Conservation (phyloP, 208 protist species). For the Blastocrithidia nonstop region DNA sequence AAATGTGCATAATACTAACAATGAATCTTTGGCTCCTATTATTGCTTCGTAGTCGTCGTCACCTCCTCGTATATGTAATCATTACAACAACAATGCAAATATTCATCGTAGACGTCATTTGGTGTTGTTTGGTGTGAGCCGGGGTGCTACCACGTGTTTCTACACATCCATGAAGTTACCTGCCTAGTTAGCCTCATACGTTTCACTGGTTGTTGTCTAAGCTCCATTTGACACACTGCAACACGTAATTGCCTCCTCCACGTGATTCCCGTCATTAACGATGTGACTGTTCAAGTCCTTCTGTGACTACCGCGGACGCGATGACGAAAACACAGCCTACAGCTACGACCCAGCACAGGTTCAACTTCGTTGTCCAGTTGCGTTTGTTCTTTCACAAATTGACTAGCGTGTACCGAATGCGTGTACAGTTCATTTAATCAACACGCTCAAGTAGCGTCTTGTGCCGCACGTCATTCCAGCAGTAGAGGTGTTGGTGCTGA, state of each 20-base stretch:
- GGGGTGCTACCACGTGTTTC: constrained; percentile 65
- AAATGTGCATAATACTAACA: not conserved
- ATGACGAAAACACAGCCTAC: constrained; percentile 26
- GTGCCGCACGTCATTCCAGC: constrained; percentile 56
- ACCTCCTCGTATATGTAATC: no score
- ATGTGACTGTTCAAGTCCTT: constrained; percentile 57
- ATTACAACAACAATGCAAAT: no score
- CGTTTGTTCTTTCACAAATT: constrained; percentile 61
- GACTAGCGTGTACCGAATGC: constrained; percentile 56
- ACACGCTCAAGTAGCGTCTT: constrained; percentile 23
- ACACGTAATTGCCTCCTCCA: constrained; percentile 50
- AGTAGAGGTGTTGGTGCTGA: constrained; percentile 63
- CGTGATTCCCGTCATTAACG: constrained; percentile 27
- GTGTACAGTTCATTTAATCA: constrained; percentile 53
- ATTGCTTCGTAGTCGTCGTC: no score
- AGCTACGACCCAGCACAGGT: constrained; percentile 31
- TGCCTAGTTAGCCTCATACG: constrained; percentile 30
- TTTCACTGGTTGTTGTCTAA: constrained; percentile 72
- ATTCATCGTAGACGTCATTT: no score
- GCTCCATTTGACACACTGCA: constrained; percentile 72
- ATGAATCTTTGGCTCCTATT: not conserved
- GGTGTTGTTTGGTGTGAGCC: constrained; percentile 74
- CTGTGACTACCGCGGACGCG: constrained; percentile 38
- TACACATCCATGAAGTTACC: constrained; percentile 69
- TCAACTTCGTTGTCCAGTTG: constrained; percentile 53